Base-by-base conservation (phyloP, 176 grass and related monocot species). In the Oryza brachyantha region DNA sequence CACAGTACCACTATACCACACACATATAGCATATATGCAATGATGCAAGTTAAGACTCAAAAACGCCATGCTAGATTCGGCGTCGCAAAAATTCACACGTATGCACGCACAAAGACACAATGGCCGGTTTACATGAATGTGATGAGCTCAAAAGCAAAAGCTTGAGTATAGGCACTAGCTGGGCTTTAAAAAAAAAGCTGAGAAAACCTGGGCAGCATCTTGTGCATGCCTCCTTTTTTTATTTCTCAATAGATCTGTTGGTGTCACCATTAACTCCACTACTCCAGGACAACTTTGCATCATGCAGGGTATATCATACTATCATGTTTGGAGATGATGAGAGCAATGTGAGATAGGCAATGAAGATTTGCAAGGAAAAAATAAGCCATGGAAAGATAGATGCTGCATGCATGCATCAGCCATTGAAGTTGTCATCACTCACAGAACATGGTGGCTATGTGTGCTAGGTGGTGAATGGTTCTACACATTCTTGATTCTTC, bases 231-330 rank as follows among this genome's bases (percentile, higher is more conserved):
- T 48, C 36, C 42, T 42, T 35, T 42, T 35, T 87, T 28, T 11
- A 38, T 4, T 25, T 22, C 43, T 57, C 7, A 64, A 9, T 77
- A 59, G 76, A 83, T 72, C 35, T 14, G 59, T 72, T 40, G 74
- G 68, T 68, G 80, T 83, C 74, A 75, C 78, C 78, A 25, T 63
- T 39, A 64, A 39, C 84, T 80, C 62, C 84, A 75, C 77, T 68
- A 60, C 35, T 36, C 63, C 64, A 3, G 63, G 35, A 13, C 39
- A 48, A 3, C n/a, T 37, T 26, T 79, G 22, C 36, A 25, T 22
- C n/a, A 39, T 8, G 78, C 13, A 32, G 66, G 41, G 32, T 28
- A 54, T 34, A 21, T 21, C 48, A 52, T 52, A 21, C n/a, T 52
- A 13, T 39, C 27, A 8, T 61, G 78, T 52, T 5, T 31, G 54